Percentiles rank a stretch among this genome's conserved stretches.
These are phyloP conservation scores for Trametes elegans DNA, from an alignment of 768 basidiomycete genomes.

Conservation along the genomic window DNA sequence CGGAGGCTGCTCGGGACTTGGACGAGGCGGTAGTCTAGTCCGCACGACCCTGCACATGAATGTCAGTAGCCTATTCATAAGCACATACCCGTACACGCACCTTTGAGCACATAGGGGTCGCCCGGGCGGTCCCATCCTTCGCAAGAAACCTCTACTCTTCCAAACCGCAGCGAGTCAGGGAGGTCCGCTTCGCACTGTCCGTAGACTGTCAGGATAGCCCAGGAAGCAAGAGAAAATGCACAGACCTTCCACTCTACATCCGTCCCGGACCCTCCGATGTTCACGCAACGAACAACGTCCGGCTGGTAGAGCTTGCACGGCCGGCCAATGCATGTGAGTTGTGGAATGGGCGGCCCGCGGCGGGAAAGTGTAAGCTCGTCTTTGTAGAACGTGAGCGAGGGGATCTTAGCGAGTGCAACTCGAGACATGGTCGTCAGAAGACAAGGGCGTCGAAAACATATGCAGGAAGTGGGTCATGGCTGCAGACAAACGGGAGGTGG, in stretches of 20 bases:
- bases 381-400: conserved; percentile 77
- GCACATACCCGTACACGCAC: conserved; percentile 37
- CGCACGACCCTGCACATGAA: conserved; percentile 68
- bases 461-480: not conserved
- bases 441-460: not conserved
- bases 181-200: conserved; percentile 87
- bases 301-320: conserved; percentile 77
- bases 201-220: no score
- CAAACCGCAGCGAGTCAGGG: conserved; percentile 78
- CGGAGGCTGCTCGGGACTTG: conserved; percentile 49
- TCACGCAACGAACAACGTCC: conserved; percentile 82
- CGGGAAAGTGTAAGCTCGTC: conserved; percentile 61
- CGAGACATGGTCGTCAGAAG: conserved; percentile 30
- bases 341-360: conserved; percentile 67
- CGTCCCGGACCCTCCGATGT: conserved; percentile 70
- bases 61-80: not conserved
- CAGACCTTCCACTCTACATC: conserved; percentile 91
- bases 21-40: conserved; percentile 79
- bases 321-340: conserved; percentile 78
- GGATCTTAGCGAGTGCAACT: conserved; percentile 68
- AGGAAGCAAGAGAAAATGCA: not conserved
- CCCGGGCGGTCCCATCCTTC: conserved; percentile 88
- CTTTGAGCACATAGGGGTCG: conserved; percentile 83
- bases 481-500: not conserved
- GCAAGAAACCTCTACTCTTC: conserved; percentile 82